Percentiles rank a stretch among this genome's conserved stretches.
phyloP scores from a whole-genome alignment of 2,329 filamentous ascomycete species.

The Cladosporium cucumerinum region DNA sequence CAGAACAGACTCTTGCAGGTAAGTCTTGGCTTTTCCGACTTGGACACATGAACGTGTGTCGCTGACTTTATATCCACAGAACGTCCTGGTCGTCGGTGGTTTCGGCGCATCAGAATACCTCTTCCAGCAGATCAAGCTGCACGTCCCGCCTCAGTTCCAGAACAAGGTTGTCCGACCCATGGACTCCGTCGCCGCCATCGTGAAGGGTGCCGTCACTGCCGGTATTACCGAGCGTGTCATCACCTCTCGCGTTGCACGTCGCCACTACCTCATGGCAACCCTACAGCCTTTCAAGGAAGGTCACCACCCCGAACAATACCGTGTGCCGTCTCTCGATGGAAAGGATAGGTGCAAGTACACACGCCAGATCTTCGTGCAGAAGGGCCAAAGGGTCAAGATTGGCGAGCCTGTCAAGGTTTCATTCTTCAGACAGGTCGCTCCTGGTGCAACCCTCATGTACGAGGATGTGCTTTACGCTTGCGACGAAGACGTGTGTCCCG shows the following conservation, averaged over 20 bases:
- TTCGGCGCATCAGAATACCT: conserved; percentile 98
- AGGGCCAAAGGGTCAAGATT: conserved; percentile 98
- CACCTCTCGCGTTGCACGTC: conserved; percentile 92
- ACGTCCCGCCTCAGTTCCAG: conserved; percentile 97
- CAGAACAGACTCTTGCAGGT: conserved; percentile 88
- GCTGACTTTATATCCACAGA: conserved; percentile 49
- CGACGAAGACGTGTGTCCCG: conserved; percentile 95
- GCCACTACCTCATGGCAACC: conserved; percentile 98
- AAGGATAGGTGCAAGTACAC: conserved; percentile 99
- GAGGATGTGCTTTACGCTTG: conserved; percentile 97
- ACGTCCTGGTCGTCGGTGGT: conserved; percentile 94
- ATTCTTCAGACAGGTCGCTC: conserved; percentile 96
- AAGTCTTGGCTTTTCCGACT: conserved; percentile 27
- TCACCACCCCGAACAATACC: conserved; percentile 96
- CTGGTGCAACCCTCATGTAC: conserved; percentile 97
- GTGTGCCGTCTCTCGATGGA: conserved; percentile 91
- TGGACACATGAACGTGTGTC: neutral
- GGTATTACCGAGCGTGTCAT: conserved; percentile 96
- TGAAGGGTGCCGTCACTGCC: conserved; percentile 95
- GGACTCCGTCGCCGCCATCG: conserved; percentile 97
- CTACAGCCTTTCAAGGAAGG: conserved; percentile 98
- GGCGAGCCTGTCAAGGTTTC: conserved; percentile 98
- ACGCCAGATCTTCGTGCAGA: conserved; percentile 96
- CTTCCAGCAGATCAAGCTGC: conserved; percentile 98
- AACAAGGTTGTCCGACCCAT: conserved; percentile 96